Base-by-base conservation (phyloP, 352 stramenopile species). In the Elongisporangium undulatum region DNA sequence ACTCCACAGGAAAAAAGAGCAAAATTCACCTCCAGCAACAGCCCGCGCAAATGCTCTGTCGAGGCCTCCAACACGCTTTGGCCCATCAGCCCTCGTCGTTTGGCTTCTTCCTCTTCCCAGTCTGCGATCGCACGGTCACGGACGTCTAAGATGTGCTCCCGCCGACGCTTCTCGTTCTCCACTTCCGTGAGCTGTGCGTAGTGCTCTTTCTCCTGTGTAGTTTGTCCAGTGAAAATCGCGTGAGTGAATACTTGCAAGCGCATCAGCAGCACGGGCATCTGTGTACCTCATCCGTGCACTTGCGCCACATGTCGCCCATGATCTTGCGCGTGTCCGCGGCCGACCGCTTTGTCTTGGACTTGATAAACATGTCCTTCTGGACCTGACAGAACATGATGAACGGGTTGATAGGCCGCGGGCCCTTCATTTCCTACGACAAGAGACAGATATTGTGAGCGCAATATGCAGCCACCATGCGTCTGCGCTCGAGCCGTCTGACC, bases 381-480 rank as follows among this genome's bases (percentile, higher is more conserved):
- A 91, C 71, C 66, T 92, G 83, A 49, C 83, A 92, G 59, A 79
- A 92, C 68, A 92, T 81, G 56, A 92, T 90, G 60, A 92, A 92
- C 41, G 83, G 79, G 41, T 92, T 92, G 69, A 92, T 86, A 29
- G 83, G 71, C 15, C 83, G 81, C 13, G 77, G 80, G 60, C 66
- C 63, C 26, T 84, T 84, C 15, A 71, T 66, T 41, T 87, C 79
- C 74, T 88, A 66, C n/a, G 49, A 26, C 1, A 24, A 19, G 17
- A 3, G 20, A 51, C 3, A 3, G 48, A 51, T 8, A 51, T 24
- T 2, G 49, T 26, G 29, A 41, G 29, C 13, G 29, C n/a, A 9
- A 41, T 41, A 9, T 9, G 13, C 29, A 41, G 9, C 29, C 24
- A 34, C 3, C 3, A 34, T 7, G 24, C 7, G 24, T 34, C 24